Conservation (phyloP, 345 rosid genomes). For the Aquilaria malaccensis region DNA sequence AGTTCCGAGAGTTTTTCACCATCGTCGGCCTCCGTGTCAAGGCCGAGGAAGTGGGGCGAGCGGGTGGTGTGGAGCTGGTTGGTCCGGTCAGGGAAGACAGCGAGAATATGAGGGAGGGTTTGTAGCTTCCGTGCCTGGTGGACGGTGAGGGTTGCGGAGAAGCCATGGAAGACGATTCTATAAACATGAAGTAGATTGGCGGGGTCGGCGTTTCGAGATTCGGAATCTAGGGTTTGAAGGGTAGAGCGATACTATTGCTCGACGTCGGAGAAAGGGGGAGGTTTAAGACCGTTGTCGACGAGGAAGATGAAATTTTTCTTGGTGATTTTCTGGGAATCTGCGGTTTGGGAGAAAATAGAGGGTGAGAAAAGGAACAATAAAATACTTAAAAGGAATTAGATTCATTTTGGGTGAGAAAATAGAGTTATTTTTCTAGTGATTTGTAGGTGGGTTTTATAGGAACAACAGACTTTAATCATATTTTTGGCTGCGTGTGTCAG, state of each 20-base stretch:
- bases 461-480: too few species aligned
- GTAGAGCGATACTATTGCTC: slow-evolving; percentile 10
- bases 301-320: slow-evolving; percentile 8
- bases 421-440: too few species aligned
- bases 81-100: slow-evolving; percentile 9
- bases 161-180: slow-evolving; percentile 22
- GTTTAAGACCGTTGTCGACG: slow-evolving; percentile 11
- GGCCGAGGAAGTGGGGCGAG: slow-evolving; percentile 22
- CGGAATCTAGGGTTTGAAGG: background rate
- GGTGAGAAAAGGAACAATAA: too few species aligned
- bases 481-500: too few species aligned
- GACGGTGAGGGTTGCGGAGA: slow-evolving; percentile 12
- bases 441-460: too few species aligned
- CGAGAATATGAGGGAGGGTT: slow-evolving; percentile 8
- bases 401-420: too few species aligned
- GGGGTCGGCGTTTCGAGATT: too few species aligned
- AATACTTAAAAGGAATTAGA: too few species aligned
- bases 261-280: background rate
- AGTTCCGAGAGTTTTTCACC: background rate
- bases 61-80: slow-evolving; percentile 22
- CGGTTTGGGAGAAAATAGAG: too few species aligned
- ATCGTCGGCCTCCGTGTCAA: background rate
- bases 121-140: slow-evolving; percentile 8
- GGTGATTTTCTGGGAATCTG: too few species aligned
- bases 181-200: slow-evolving; percentile 12